These are phyloP conservation scores for Stephanodiscus triporus DNA, from an alignment of 108 stramenopile genomes.

Conservation along the genomic window DNA sequence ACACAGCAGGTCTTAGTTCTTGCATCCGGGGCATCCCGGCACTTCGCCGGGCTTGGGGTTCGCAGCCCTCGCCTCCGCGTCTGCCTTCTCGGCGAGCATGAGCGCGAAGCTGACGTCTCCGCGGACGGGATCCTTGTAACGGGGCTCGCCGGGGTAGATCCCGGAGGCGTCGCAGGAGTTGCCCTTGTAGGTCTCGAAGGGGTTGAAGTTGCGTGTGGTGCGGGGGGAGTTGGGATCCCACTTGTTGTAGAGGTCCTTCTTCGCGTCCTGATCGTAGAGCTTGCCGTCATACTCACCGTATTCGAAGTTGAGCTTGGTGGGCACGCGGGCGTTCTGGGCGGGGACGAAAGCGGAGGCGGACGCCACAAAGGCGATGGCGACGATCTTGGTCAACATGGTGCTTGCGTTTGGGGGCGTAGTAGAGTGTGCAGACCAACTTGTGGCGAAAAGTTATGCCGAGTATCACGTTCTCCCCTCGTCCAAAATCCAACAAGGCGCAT, in stretches of 20 bases:
- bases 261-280: slow-evolving; percentile 82
- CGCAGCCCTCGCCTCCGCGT: slow-evolving; percentile 66
- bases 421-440: no score
- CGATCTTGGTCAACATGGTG: slow-evolving; percentile 33
- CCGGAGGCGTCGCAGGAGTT: slow-evolving; percentile 84
- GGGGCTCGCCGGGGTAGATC: slow-evolving; percentile 82
- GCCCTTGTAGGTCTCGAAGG: slow-evolving; percentile 85
- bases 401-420: no score
- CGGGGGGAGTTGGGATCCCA: slow-evolving; percentile 88
- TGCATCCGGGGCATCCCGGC: slow-evolving; percentile 85
- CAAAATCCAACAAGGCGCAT: no score
- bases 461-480: no score
- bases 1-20: slow-evolving; percentile 54
- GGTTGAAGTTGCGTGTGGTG: slow-evolving; percentile 90
- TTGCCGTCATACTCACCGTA: slow-evolving; percentile 88
- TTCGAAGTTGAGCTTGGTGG: slow-evolving; percentile 55
- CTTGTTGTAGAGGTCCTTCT: slow-evolving; percentile 80
- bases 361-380: slow-evolving; percentile 50
- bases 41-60: slow-evolving; percentile 77
- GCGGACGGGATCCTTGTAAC: slow-evolving; percentile 91
- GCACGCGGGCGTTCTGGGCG: slow-evolving; percentile 40
- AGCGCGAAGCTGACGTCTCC: slow-evolving; percentile 78
- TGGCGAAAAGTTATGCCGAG: no score
- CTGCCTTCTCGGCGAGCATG: slow-evolving; percentile 82
- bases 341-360: slow-evolving; percentile 54